Percentiles rank a stretch among this genome's conserved stretches.
Conservation (phyloP, 495 filamentous ascomycete genomes). For the Penicillium tannophilum region DNA sequence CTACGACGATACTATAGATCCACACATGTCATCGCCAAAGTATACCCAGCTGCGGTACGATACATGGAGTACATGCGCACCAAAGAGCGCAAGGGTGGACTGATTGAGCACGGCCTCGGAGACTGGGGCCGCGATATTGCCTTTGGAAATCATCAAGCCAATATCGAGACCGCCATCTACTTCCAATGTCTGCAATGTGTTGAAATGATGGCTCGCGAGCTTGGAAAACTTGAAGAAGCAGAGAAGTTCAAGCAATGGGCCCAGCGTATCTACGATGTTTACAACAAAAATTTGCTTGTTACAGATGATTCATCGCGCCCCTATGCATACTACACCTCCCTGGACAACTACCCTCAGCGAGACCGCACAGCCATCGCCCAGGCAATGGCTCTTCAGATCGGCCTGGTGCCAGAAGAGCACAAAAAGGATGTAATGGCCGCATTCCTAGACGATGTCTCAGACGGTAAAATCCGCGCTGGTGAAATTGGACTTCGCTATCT, state of each 20-base stretch:
- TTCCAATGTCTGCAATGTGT: constrained; percentile 30
- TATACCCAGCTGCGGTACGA: constrained; percentile 25
- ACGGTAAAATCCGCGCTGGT: constrained; percentile 26
- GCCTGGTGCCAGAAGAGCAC: constrained; percentile 21
- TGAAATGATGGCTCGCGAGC: constrained; percentile 31
- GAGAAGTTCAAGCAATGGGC: constrained; percentile 23
- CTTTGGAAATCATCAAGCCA: constrained; percentile 34
- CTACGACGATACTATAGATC: constrained; percentile 29
- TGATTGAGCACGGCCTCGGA: constrained; percentile 33
- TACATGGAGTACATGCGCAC: constrained; percentile 35
- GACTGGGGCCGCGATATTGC: constrained; percentile 35
- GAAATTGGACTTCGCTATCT: constrained; percentile 33
- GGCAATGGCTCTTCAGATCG: constrained; percentile 31
- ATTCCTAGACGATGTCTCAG: constrained; percentile 27
- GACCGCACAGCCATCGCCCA: constrained; percentile 29
- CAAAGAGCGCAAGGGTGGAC: constrained; percentile 29
- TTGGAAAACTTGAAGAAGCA: constrained; percentile 23
- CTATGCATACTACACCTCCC: constrained; percentile 29
- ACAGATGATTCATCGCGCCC: constrained; percentile 19
- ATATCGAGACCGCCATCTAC: constrained; percentile 36
- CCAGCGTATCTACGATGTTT: constrained; percentile 22
- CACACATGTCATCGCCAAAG: constrained; percentile 25
- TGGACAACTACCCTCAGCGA: constrained; percentile 25
- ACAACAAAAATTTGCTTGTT: constrained; percentile 31
- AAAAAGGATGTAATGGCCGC: constrained; percentile 28